These are phyloP conservation scores for Jaapia argillacea DNA, from an alignment of 768 basidiomycete species.

Conservation along the genomic window DNA sequence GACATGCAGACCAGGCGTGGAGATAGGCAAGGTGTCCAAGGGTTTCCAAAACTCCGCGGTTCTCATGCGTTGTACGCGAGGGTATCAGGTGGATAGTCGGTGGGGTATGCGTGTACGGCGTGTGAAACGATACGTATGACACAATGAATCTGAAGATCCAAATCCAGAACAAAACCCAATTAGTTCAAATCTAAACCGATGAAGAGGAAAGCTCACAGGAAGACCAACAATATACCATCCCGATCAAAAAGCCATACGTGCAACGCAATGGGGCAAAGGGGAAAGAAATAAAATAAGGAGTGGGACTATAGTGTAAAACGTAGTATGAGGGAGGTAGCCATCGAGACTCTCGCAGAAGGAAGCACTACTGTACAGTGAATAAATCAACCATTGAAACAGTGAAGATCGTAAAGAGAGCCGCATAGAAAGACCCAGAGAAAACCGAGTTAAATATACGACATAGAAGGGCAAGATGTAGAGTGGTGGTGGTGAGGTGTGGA, in stretches of 20 bases:
- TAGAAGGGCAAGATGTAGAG: too few species aligned
- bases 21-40: not conserved
- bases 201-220: not conserved
- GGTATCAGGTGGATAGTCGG: slow-evolving; percentile 10
- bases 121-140: too few species aligned
- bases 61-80: slow-evolving; percentile 1
- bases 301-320: not conserved
- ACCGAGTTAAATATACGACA: not conserved
- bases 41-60: not conserved
- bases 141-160: not conserved
- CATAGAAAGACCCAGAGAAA: not conserved
- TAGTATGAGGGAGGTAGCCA: not conserved
- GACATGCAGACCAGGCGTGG: too few species aligned
- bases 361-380: not conserved
- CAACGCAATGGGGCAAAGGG: not conserved
- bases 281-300: not conserved
- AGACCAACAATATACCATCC: not conserved
- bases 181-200: not conserved
- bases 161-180: not conserved
- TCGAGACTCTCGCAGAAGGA: not conserved
- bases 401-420: not conserved
- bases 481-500: too few species aligned
- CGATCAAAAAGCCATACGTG: not conserved
- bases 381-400: not conserved
- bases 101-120: too few species aligned